Evolutionary conservation across 768 basidiomycete genomes (phyloP), one percentile per base, ranked within the genome.

Genomic region (Hortiboletus campestris): DNA sequence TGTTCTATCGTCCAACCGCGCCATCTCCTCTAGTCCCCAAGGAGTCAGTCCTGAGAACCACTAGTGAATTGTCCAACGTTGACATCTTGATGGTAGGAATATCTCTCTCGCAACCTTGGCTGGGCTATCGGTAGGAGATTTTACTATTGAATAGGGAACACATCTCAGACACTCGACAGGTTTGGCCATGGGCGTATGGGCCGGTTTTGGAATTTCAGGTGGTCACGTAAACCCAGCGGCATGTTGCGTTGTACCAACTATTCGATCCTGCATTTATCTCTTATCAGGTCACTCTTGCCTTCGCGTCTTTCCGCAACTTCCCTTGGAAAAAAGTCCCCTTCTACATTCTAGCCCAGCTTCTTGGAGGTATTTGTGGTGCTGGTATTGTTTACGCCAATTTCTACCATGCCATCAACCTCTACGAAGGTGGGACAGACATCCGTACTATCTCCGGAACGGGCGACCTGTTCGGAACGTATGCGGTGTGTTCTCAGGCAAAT

Each of bases 241-340:
- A 68, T 17, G 77, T 71, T 31, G 7, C 20, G 4, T 38, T 25
- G 12, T 39, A 28, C 16, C 14, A 17, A 39, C 17, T 51, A 19
- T 38, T 2, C 10, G 34, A n/a, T 8, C 29, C 8, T 32, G 11
- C 19, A 19, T 49, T 63, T n/a, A 66, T 29, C 35, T 28, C 39
- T n/a, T 12, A 5, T 25, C 22, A 86, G 85, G 78, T 91, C 25
- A 93, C 91, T 17, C 70, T 93, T 47, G 78, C 83, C 14, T 64
- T 91, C 43, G 88, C 87, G 5, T 75, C 81, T 3, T 84, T 84
- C 68, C 83, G 90, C 58, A 79, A 78, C 43, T 91, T 93, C 70
- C 88, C 91, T 0, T 88, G 88, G 86, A 79, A 77, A 61, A 92
- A 92, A 67, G 91, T 91, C 0, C 91, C 91, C 0, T 77, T 62